Base-by-base conservation (phyloP, 31 red algal genomes). In the Asparagopsis taxiformis region DNA sequence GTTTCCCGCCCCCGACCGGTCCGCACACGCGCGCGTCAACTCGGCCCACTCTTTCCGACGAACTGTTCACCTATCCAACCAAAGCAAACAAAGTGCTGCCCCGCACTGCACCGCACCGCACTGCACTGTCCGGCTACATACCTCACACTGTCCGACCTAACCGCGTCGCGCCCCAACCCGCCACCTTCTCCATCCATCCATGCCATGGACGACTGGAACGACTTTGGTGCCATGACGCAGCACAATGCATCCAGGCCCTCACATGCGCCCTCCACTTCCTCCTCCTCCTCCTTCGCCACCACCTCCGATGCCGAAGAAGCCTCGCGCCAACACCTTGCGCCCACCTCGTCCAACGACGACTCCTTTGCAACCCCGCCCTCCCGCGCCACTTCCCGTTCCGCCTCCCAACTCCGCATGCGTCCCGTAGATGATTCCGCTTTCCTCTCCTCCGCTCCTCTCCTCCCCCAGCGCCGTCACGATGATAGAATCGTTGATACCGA, bases 131-230 rank as follows among this genome's bases (percentile, higher is more conserved):
- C 41, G 6, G 6, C 41, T 46, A 13, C 41, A 13, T 13, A 6
- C 41, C 13, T 13, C 8, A 6, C 41, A 46, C 13, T 13, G 41
- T 46, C n/a, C n/a, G n/a, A n/a, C n/a, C n/a, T 46, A 9, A 46
- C 41, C 41, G 41, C 41, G 41, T 46, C 41, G 6, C 41, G 41
- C 41, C 6, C 41, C 13, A 9, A 13, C 41, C 13, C 13, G 41
- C n/a, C n/a, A 46, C 41, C 41, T 46, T 46, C 8, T 9, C 41
- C 6, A 6, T 13, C 6, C 13, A 46, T 6, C 41, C 41, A 13
- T 13, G 41, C 41, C 49, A 87, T 87, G 83, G 83, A 87, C 57
- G 83, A 87, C 57, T 87, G 83, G 72, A 87, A 87, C 51, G 83
- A 87, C 62, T 87, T 87, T 58, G 83, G 83, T 37, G 53, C 83